Base-by-base conservation (phyloP, 2,329 filamentous ascomycete species). In the Periconia macrospinosa region DNA sequence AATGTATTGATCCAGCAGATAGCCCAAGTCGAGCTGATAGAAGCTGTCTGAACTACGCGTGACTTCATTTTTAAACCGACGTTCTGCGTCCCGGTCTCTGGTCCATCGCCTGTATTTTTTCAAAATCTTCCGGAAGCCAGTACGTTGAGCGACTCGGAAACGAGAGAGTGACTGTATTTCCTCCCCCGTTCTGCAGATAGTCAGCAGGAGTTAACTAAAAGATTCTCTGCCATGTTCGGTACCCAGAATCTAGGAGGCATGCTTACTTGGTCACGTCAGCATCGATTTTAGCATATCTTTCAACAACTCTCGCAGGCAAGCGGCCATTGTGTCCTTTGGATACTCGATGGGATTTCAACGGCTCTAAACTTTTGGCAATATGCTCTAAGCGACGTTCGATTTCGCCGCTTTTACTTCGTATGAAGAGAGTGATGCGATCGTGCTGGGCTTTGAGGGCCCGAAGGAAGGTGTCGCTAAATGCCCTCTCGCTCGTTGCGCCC, bases 31-130 rank as follows among this genome's bases (percentile, higher is more conserved):
- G 59, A 85, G 80, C 47, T 82, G 82, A 8, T 87, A 88, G 67
- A 93, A 91, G 72, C 87, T 90, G 72, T 87, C 88, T 3, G 85
- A 86, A 50, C 85, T 79, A 47, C 79, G 78, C 45, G 91, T 78
- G 20, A 93, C 76, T 61, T 86, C 83, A 30, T 86, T 81, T 56
- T 83, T 85, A 73, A 94, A 89, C 20, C 86, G 83, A 44, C 78
- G 76, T 55, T 83, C 83, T 19, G 94, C 77, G 0, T 82, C 80
- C 6, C 79, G 79, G 19, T 90, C 92, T 41, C 86, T 86, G 2
- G 90, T 93, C 91, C 91, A 94, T 81, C 92, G 92, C 81, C 88
- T 79, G 75, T 94, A 93, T 70, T 95, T 95, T 71, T 93, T 94
- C 33, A 92, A 77, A 37, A 95, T 87, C 75, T 95, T 95, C 51